Conservation (phyloP, 192 early-diverging fungal genomes). For the Coemansia sp. region DNA sequence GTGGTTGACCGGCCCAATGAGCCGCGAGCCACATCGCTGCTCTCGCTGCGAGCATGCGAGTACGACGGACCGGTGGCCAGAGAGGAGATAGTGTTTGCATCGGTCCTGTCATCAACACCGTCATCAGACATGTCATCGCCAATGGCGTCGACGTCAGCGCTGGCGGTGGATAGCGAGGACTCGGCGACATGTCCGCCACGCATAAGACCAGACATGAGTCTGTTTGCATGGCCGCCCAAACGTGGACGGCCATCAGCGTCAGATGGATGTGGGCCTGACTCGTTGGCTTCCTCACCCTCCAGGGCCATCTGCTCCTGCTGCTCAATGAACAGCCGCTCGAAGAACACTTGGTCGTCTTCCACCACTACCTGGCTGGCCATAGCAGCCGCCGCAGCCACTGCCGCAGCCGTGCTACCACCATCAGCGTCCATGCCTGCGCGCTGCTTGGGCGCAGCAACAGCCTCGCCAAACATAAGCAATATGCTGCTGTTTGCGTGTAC, state of each 20-base stretch:
- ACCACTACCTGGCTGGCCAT: conserved; percentile 69
- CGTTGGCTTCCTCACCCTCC: conserved; percentile 54
- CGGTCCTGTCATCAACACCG: conserved; percentile 19
- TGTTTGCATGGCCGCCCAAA: conserved; percentile 24
- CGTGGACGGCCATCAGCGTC: conserved; percentile 19
- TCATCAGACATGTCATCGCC: conserved; percentile 50
- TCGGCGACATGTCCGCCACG: conserved; percentile 38
- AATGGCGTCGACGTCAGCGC: conserved; percentile 25
- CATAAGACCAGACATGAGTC: conserved; percentile 30
- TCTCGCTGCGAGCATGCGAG: conserved; percentile 19
- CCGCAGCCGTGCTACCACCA: conserved; percentile 50
- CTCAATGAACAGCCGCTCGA: conserved; percentile 76
- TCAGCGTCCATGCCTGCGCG: conserved; percentile 65
- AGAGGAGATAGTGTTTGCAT: not conserved
- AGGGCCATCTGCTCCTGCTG: conserved; percentile 62
- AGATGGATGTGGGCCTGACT: not conserved
- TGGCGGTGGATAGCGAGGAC: conserved; percentile 43
- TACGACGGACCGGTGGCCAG: conserved; percentile 4
- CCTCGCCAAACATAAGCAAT: conserved; percentile 39
- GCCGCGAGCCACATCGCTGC: conserved; percentile 7
- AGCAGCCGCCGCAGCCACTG: conserved; percentile 48
- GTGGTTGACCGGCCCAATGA: conserved; percentile 12
- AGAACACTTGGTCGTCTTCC: conserved; percentile 89
- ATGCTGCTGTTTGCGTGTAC: conserved; percentile 16
- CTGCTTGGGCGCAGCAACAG: conserved; percentile 59